Evolutionary conservation across 345 rosid species (phyloP), one percentile per base, ranked within the genome.

Genomic region (Lepidium sativum): DNA sequence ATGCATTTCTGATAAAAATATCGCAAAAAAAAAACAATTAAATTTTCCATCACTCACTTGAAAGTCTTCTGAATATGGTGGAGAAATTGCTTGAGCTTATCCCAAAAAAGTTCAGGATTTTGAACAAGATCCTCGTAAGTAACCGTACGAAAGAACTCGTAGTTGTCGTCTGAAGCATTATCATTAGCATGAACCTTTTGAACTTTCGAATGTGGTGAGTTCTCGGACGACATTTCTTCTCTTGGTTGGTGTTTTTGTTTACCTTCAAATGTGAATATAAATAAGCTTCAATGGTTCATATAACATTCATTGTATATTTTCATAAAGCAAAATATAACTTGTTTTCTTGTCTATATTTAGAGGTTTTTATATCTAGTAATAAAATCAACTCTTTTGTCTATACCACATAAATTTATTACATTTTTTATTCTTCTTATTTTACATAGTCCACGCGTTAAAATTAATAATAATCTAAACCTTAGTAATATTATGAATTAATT

Each of bases 91-190:
- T 49, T 42, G 59, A 90, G 80, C 68, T 78, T 84, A 49, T 82
- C 81, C 84, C 77, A 77, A 70, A 87, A 90, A 78, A 82, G 82
- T 31, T 80, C 75, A 8, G 87, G 34, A 35, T 78, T 80, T 64
- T 70, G 82, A 67, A 73, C 68, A 58, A 87, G 69, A 52, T 85
- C 82, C 37, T 81, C 68, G 35, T 75, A 84, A 35, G 31, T 71
- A 53, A 73, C 83, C 1, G 79, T 64, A n/a, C 75, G 65, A 9
- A 80, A 59, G 42, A 86, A 89, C 55, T 76, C 78, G 20, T 21
- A 25, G 60, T 27, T 62, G 62, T 45, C 48, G 62, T 45, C 48
- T 44, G 73, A 59, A 35, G 65, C 55, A 32, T 67, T 70, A 27
- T 75, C 78, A 68, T 77, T 50, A 61, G 58, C 39, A 23, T 50